phyloP scores from a whole-genome alignment of 2,329 filamentous ascomycete species.

The Cercospora citrullina region DNA sequence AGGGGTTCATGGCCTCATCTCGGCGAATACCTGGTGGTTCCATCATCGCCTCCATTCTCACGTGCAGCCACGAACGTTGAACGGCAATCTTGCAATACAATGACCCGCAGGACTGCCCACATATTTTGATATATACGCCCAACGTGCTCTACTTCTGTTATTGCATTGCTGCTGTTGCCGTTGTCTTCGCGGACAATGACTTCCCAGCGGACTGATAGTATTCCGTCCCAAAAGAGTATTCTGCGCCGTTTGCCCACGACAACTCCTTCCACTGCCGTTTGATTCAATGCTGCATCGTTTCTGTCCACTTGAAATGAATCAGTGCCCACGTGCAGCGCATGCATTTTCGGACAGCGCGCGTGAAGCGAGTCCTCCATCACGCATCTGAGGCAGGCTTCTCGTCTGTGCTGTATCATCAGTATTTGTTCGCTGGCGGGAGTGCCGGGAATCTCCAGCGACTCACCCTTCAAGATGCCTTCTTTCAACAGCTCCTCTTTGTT shows the following conservation, averaged over 20 bases:
- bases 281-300: not conserved
- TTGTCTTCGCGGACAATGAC: not conserved
- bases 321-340: not conserved
- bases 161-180: not conserved
- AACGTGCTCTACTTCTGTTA: not conserved
- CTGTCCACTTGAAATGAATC: not conserved
- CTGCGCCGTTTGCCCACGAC: not conserved
- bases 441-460: not conserved
- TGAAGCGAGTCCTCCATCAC: not conserved
- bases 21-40: not conserved
- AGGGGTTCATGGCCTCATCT: not conserved
- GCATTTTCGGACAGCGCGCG: not conserved
- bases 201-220: not conserved
- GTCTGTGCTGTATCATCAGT: not conserved
- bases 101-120: not conserved
- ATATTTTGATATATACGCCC: not conserved
- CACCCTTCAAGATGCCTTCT: constrained; percentile 68
- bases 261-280: not conserved
- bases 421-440: not conserved
- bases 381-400: not conserved
- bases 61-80: not conserved
- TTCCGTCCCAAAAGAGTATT: not conserved
- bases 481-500: constrained; percentile 73
- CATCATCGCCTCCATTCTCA: not conserved
- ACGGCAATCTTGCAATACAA: not conserved